Evolutionary conservation across 495 filamentous ascomycete genomes (phyloP), one percentile per base, ranked within the genome.

Genomic region (Hypoxylon lenormandii): DNA sequence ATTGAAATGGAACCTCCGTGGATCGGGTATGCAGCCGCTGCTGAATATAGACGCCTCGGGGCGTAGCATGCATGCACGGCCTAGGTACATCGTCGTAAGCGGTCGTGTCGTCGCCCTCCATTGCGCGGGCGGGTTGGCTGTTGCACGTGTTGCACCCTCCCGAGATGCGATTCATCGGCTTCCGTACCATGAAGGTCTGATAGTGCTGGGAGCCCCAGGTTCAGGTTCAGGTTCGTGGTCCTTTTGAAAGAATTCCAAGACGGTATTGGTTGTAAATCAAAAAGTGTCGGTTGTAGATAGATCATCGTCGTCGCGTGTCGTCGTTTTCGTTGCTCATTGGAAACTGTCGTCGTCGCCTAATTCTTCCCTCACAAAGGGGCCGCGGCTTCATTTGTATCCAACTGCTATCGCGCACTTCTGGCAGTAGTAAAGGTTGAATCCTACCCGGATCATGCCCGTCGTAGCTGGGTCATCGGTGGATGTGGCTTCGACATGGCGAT

Each of bases 381-480:
- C 13, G 5, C 1, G n/a, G 43, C 15, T 62, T 91, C 87, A 91
- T 49, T 84, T 84, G 60, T 87, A 92, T 64, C 90, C 90, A 22
- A 91, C 88, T 74, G 90, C 87, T 52, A 83, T 83, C 16, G 90
- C 90, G 75, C 90, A 93, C 26, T 89, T 86, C 55, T 83, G 86
- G 79, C 90, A 93, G 74, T 93, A 93, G 77, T 92, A 93, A 53
- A 90, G 88, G 70, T 92, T 92, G 80, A 89, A 89, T 23, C 89
- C 89, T 66, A 92, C 89, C 50, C 86, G 85, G 5, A 93, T 86
- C 75, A 88, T 89, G 15, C 86, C 87, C 28, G 74, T 75, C 7
- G 82, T 76, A 42, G 66, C 80, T 18, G 78, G 80, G 73, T 87
- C 83, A 69, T 86, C 85, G n/a, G 81, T 82, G 43, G 81, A 81